Conservation (phyloP, 2,329 filamentous ascomycete genomes). For the Dendryphion nanum region DNA sequence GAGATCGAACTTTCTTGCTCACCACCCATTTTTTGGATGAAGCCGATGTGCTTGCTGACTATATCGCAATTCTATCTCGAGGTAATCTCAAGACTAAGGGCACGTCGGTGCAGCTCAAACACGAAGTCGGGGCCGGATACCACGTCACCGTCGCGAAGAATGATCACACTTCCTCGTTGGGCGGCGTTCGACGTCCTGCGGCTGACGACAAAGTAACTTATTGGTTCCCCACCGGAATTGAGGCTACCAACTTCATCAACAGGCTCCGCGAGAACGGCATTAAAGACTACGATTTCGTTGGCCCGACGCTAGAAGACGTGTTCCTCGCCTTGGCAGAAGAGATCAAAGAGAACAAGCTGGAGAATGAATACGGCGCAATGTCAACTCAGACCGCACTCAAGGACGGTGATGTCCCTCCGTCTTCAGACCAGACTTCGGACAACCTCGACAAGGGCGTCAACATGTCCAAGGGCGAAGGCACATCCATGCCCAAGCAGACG, state of each 20-base stretch:
- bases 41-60: slow-evolving; percentile 83
- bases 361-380: slow-evolving; percentile 18
- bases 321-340: slow-evolving; percentile 86
- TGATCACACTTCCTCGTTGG: slow-evolving; percentile 49
- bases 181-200: slow-evolving; percentile 43
- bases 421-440: slow-evolving; percentile 30
- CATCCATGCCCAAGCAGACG: slow-evolving; percentile 69
- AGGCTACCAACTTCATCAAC: slow-evolving; percentile 70
- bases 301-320: slow-evolving; percentile 89
- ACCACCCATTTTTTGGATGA: slow-evolving; percentile 95
- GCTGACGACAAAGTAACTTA: slow-evolving; percentile 70
- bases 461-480: slow-evolving; percentile 66
- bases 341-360: slow-evolving; percentile 55
- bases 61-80: slow-evolving; percentile 84
- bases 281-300: slow-evolving; percentile 78
- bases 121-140: slow-evolving; percentile 79
- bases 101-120: slow-evolving; percentile 82
- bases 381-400: slow-evolving; percentile 14
- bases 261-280: slow-evolving; percentile 66
- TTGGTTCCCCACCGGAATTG: slow-evolving; percentile 64
- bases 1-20: slow-evolving; percentile 76
- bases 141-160: slow-evolving; percentile 54
- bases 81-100: slow-evolving; percentile 79
- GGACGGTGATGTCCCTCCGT: slow-evolving; percentile 12
- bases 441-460: slow-evolving; percentile 27